A percentile compares a stretch with the other conserved stretches of the same genome.
Conservation (phyloP, 805 yeast genomes). For the Saccharomycopsis capsularis region DNA sequence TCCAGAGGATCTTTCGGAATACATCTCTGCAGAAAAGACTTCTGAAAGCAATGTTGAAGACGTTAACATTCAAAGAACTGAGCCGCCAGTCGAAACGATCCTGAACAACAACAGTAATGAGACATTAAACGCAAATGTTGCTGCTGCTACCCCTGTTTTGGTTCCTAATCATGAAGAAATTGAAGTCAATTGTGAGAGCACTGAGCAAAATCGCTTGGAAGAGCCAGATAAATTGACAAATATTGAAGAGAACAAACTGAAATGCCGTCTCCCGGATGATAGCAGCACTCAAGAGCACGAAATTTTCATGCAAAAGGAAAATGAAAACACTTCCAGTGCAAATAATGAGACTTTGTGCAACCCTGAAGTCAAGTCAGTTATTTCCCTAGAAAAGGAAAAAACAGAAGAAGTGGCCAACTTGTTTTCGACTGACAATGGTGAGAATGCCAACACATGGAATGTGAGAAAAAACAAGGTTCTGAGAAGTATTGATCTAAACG, state of each 20-base stretch:
- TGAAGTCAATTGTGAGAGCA: background rate
- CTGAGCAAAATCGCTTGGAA: background rate
- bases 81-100: background rate
- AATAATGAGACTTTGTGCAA: background rate
- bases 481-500: background rate
- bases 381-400: too few species aligned
- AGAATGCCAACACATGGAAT: background rate
- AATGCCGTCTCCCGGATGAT: background rate
- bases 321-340: background rate
- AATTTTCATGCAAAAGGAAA: background rate
- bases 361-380: background rate
- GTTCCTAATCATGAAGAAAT: background rate
- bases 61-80: background rate
- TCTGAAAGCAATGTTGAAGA: slow-evolving; percentile 1
- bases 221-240: too few species aligned
- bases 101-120: slow-evolving; percentile 4
- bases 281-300: background rate
- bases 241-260: background rate
- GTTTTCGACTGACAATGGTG: background rate
- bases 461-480: background rate
- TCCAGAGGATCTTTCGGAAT: slow-evolving; percentile 30
- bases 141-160: background rate
- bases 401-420: too few species aligned
- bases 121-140: slow-evolving; percentile 8
- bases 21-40: too few species aligned